Percentiles rank a stretch among this genome's conserved stretches.
phyloP scores from a whole-genome alignment of 192 early-diverging fungal genomes.

The Chytriomyces confervae region DNA sequence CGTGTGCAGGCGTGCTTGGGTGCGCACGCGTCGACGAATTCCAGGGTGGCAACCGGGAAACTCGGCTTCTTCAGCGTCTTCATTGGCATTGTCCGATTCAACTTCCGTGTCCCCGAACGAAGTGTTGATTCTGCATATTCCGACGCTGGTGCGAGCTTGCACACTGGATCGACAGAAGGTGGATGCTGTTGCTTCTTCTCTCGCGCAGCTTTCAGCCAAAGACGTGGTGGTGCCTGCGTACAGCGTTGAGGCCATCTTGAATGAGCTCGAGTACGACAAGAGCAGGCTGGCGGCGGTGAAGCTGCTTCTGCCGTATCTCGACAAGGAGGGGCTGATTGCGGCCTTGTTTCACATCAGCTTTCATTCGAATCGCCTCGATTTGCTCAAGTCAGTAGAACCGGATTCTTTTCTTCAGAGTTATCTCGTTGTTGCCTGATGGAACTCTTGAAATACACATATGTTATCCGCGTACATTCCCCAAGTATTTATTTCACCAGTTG shows the following conservation, averaged over 20 bases:
- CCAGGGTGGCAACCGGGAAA: background rate
- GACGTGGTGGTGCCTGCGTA: conserved; percentile 9
- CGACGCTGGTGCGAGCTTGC: conserved; percentile 18
- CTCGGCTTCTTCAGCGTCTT: background rate
- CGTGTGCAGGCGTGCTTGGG: conserved; percentile 16
- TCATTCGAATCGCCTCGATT: conserved; percentile 28
- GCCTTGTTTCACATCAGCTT: conserved; percentile 18
- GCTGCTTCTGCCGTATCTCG: conserved; percentile 18
- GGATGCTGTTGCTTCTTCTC: background rate
- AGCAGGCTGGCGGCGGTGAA: conserved; percentile 13
- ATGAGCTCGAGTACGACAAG: conserved; percentile 25
- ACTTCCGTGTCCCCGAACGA: background rate
- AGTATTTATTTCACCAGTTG: too few species aligned
- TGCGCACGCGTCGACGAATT: conserved; percentile 1
- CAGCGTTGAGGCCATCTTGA: conserved; percentile 9
- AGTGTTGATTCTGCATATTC: background rate
- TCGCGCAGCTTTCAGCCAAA: background rate
- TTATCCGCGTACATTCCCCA: too few species aligned
- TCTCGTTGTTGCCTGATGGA: conserved; percentile 10
- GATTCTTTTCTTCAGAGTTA: conserved; percentile 14
- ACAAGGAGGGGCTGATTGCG: conserved; percentile 16
- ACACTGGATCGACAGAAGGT: conserved; percentile 28
- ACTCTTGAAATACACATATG: too few species aligned
- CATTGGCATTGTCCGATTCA: background rate
- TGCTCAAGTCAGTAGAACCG: background rate